Conservation (phyloP, 2,329 filamentous ascomycete species). For the Cordyceps pruinosa region DNA sequence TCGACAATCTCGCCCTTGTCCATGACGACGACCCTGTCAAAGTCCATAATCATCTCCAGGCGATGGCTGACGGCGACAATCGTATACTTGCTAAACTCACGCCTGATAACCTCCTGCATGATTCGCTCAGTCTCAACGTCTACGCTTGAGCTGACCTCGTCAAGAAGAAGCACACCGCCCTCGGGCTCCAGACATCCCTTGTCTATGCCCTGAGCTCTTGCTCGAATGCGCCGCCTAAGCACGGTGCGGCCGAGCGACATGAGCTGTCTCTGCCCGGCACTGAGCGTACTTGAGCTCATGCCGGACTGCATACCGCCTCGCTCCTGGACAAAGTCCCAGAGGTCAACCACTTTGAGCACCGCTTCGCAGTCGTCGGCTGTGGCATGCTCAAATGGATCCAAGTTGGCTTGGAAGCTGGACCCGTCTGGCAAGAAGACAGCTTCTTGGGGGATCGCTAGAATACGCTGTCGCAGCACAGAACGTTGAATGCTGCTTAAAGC, state of each 20-base stretch:
- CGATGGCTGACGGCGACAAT: slow-evolving; percentile 7
- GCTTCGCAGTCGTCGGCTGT: not conserved
- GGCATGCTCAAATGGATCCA: not conserved
- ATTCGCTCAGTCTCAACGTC: slow-evolving; percentile 10
- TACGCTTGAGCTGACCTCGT: slow-evolving; percentile 7
- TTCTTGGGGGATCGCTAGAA: slow-evolving; percentile 16
- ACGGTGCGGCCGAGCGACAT: slow-evolving; percentile 5
- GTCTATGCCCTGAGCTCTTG: not conserved
- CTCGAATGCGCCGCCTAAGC: not conserved
- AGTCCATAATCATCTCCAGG: slow-evolving; percentile 3
- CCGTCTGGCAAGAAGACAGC: slow-evolving; percentile 8
- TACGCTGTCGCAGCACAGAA: slow-evolving; percentile 9
- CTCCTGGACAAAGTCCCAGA: not conserved
- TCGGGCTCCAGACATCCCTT: not conserved
- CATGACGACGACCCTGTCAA: slow-evolving; percentile 8
- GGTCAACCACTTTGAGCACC: not conserved
- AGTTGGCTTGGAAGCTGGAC: not conserved
- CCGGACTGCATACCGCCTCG: not conserved
- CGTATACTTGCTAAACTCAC: slow-evolving; percentile 1
- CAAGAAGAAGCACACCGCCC: slow-evolving; percentile 8
- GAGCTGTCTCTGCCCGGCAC: slow-evolving; percentile 10
- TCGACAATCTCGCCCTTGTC: slow-evolving; percentile 3
- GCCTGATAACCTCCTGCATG: not conserved
- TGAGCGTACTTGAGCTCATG: not conserved
- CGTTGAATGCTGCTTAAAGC: slow-evolving; percentile 5